Evolutionary conservation across 257 asterid genomes (phyloP), one percentile per base, ranked within the genome.

Genomic region (Scutellaria minor): DNA sequence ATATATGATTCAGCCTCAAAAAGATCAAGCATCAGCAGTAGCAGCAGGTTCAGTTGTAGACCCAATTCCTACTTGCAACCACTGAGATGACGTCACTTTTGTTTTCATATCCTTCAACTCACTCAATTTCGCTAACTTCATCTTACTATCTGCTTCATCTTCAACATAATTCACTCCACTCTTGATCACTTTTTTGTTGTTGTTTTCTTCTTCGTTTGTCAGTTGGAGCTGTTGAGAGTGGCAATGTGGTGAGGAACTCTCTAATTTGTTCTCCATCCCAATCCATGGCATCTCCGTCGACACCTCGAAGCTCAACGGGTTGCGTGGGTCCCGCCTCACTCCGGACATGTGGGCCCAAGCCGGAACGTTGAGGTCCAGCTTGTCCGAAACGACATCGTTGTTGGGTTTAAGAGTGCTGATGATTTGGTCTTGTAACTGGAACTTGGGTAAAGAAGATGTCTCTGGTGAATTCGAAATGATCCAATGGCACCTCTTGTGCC

Each of bases 401-500:
- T 54, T 64, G 0, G 84, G 70, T 9, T 78, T 70, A 40, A 39
- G 56, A 0, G 0, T 71, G 15, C 1, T 18, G 45, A 22, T 7
- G 51, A 0, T 70, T 3, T 68, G 82, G 11, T 82, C 85, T 13
- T 81, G 86, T 24, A 82, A 75, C 8, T 85, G 83, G 45, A 83
- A 75, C 72, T 88, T 88, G 1, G 87, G 70, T 2, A 76, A 8
- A 3, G 90, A 59, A n/a, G 82, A 64, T 0, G 89, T 58, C 44
- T 82, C 90, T 13, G 84, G 83, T 22, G 96, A 60, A 39, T 86
- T 85, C 2, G 96, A 83, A 1, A 89, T 85, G 83, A 95, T 88
- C 99, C 99, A 92, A 67, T 95, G 99, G 61, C 99, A 92, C 47
- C 99, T 83, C 68, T 95, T 95, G 80, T 95, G 99, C 0, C 99